Base-by-base conservation (phyloP, 805 yeast species). In the Saccharomycopsis sp. region DNA sequence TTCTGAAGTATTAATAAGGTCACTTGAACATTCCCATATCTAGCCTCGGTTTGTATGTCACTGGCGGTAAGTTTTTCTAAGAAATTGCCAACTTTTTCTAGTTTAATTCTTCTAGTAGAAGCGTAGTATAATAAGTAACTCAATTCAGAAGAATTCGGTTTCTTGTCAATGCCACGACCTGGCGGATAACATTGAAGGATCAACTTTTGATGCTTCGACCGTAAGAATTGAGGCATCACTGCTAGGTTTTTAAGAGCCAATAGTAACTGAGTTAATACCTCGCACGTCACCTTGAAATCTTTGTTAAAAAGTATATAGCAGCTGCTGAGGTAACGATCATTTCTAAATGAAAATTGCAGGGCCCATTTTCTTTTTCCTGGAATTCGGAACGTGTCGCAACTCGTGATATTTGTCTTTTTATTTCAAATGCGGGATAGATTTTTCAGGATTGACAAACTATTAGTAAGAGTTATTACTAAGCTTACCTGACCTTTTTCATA, bases 161-260 rank as follows among this genome's bases (percentile, higher is more conserved):
- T 81, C 65, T 89, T 89, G 57, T 89, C 97, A 4, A 74, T 73
- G 5, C 79, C 81, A 50, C 87, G 73, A 1, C 97, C 96, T 1
- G 93, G 75, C 4, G 96, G 97, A 61, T 90, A 90, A 67, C 97
- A 93, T 61, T 86, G 95, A 41, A 83, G 74, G 31, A 93, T 85
- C 56, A 89, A 71, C 57, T 85, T 80, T 63, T 89, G 97, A 62
- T 89, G 97, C 60, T 90, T 89, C 2, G 95, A 85, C 37, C 11
- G 5, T 9, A 31, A 14, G 11, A 31, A 31, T 9, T 8, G 19
- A 7, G 35, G 35, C 35, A 31, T 31, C 35, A 6, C 20, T 31
- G 29, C 8, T 26, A 13, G 29, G 8, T 26, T 13, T 8, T 13
- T 26, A 9, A 13, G 13, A 26, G 29, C 29, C 13, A 9, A 8